Evolutionary conservation across 441 rosid species (phyloP).

Genomic region (Erysimum pusillum): DNA sequence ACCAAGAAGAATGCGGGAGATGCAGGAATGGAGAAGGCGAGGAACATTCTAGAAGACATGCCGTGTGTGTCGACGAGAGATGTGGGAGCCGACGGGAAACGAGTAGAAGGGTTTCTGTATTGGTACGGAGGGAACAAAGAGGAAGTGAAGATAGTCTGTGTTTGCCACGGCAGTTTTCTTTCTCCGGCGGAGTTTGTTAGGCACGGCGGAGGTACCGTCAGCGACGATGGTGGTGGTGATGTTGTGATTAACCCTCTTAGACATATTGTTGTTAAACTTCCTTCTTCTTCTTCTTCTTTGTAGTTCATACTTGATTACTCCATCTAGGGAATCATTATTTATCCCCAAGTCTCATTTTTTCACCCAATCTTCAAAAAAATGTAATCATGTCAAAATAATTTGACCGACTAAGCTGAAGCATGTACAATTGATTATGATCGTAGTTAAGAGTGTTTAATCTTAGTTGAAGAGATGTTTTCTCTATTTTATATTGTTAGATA

Average conservation of each 20-base stretch:
- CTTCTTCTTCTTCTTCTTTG: constrained; percentile 34
- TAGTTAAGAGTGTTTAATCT: too few relatives aligned
- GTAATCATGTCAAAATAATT: too few relatives aligned
- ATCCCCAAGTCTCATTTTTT: neutral
- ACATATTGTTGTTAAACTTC: constrained; percentile 83
- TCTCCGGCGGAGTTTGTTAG: constrained; percentile 58
- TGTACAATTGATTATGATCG: too few relatives aligned
- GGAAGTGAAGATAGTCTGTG: constrained; percentile 55
- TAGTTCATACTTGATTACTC: constrained; percentile 6
- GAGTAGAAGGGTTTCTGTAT: constrained; percentile 58
- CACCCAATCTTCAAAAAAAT: too few relatives aligned
- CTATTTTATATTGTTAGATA: too few relatives aligned
- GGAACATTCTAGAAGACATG: constrained; percentile 51
- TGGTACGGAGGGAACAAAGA: constrained; percentile 44
- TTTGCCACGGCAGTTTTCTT: constrained; percentile 60
- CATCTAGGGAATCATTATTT: neutral
- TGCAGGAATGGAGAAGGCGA: constrained; percentile 52
- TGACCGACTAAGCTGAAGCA: too few relatives aligned
- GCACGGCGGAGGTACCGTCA: constrained; percentile 51
- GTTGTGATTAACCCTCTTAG: constrained; percentile 75
- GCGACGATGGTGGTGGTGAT: constrained; percentile 52
- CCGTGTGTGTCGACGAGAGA: constrained; percentile 56
- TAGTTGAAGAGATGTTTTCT: too few relatives aligned
- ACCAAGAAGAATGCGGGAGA: constrained; percentile 34
- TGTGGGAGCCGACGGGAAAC: constrained; percentile 52